Conservation (phyloP, 2,329 filamentous ascomycete species). For the Ophidiomyces ophidiicola region DNA sequence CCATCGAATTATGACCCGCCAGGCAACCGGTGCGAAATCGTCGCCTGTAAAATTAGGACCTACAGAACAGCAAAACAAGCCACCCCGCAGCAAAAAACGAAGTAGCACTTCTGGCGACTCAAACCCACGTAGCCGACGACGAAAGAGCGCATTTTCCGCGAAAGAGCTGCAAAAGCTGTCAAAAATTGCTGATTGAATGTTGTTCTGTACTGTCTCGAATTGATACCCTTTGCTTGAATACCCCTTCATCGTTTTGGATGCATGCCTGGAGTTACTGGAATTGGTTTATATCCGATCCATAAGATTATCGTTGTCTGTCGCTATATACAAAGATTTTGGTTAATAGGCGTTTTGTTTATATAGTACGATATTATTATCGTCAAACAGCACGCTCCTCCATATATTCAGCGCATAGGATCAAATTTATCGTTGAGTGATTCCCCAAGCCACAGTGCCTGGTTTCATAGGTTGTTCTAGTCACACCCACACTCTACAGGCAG, state of each 20-base stretch:
- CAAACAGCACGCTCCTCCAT: too few relatives aligned
- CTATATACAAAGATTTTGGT: too few relatives aligned
- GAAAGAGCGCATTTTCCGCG: constrained; percentile 16
- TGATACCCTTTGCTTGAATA: constrained; percentile 5
- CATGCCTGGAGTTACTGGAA: neutral
- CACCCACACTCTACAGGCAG: too few relatives aligned
- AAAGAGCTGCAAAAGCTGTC: constrained; percentile 4
- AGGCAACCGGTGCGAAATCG: constrained; percentile 31
- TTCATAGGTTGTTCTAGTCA: too few relatives aligned
- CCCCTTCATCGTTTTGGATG: neutral
- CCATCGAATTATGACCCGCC: constrained; percentile 8
- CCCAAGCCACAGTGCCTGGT: too few relatives aligned
- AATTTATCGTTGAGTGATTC: too few relatives aligned
- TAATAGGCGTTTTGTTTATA: too few relatives aligned
- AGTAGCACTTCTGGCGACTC: constrained; percentile 20
- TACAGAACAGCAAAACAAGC: constrained; percentile 26
- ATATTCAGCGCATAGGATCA: too few relatives aligned
- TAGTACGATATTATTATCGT: too few relatives aligned
- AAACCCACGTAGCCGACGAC: constrained; percentile 20
- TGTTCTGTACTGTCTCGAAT: neutral
- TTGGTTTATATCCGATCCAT: too few relatives aligned
- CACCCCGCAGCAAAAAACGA: constrained; percentile 27
- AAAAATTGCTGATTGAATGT: constrained; percentile 3
- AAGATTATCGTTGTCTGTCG: too few relatives aligned
- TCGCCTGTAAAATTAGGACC: constrained; percentile 32